Evolutionary conservation across 2,329 filamentous ascomycete genomes (phyloP).

Genomic region (Trichoderma endophyticum): DNA sequence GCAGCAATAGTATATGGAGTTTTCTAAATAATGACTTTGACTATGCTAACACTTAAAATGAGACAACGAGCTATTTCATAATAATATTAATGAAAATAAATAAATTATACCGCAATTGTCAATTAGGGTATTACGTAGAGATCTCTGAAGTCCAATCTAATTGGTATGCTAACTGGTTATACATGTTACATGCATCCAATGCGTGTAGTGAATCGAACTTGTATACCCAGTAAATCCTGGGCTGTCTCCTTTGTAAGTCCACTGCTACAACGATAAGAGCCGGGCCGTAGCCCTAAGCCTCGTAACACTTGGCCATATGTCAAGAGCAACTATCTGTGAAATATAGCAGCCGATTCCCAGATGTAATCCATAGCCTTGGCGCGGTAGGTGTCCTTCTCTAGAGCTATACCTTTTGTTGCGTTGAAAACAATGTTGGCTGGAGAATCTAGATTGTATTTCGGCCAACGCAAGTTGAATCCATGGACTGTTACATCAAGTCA

Average conservation of each 20-base stretch:
- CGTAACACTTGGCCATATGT: background rate
- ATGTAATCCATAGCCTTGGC: background rate
- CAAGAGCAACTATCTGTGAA: background rate
- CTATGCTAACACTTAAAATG: background rate
- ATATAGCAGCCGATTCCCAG: background rate
- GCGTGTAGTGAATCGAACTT: background rate
- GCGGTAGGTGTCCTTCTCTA: background rate
- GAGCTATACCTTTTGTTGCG: background rate
- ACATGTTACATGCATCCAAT: no score
- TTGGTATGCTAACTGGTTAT: no score
- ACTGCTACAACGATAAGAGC: no score
- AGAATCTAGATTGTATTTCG: background rate
- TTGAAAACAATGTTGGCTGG: background rate
- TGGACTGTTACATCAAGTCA: background rate
- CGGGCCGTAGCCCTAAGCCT: background rate
- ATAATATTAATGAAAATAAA: no score
- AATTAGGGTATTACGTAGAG: no score
- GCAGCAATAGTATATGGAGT: background rate
- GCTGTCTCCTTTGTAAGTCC: no score
- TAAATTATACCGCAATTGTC: no score
- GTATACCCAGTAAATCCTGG: background rate
- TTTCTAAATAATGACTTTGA: background rate
- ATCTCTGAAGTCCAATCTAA: no score
- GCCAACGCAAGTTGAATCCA: background rate
- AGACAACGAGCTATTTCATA: background rate